Evolutionary conservation across 768 basidiomycete species (phyloP), one percentile per base, ranked within the genome.

Genomic region (Leucogyrophana mollusca): DNA sequence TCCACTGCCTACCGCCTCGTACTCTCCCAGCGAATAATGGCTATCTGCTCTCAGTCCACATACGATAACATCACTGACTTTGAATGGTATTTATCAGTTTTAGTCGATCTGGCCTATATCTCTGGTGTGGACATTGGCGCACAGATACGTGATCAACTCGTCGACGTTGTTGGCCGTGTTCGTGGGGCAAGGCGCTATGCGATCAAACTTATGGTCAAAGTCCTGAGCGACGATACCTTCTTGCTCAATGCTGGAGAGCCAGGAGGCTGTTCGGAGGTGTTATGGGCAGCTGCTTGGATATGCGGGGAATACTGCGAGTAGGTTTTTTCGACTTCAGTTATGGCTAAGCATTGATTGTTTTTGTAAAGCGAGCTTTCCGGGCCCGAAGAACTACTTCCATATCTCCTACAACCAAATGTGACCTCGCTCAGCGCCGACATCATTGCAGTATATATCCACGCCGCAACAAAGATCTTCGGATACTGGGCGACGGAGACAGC

Each of bases 241-340:
- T 53, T 92, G 41, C 70, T 76, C 44, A 83, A 82, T 59, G 82
- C 83, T 3, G 68, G 72, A 16, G 85, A 90, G 17, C 77, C 79
- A 40, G 85, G 81, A 1, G 84, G 82, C 59, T 94, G 90, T 56
- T 79, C 84, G 0, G 90, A 94, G 58, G 80, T 95, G 8, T 70
- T 96, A 2, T 92, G 90, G 80, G 96, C 94, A 0, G 94, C 94
- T 9, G 92, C 93, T 4, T 99, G 91, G 90, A 89, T 97, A 54
- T 93, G 90, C 51, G 95, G 94, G 16, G 96, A 99, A 67, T 91
- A 92, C 62, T 85, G 87, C 77, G 76, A 82, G 94, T 94, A 55
- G 61, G 86, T 72, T 42, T 18, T 23, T 24, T 27, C 37, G 10
- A 38, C 6, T 11, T 22, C 17, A 1, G 44, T 18, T 4, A 11